phyloP scores from a whole-genome alignment of 345 rosid genomes.

The Ricinus communis region DNA sequence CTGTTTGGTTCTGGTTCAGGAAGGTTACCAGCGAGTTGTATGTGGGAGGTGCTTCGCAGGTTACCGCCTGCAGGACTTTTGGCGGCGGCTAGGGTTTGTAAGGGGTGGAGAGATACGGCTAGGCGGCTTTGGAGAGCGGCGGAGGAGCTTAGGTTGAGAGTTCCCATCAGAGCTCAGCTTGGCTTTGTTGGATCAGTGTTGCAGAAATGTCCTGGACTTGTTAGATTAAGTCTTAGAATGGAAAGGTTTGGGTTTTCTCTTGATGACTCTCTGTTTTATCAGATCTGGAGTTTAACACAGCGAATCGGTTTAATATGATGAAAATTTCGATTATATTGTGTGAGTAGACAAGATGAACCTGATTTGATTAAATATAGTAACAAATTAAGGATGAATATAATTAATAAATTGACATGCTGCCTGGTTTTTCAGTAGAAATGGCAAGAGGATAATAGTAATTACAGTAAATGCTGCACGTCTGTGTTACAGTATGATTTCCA shows the following conservation, averaged over 20 bases:
- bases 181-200: conserved; percentile 80
- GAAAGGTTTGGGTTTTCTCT: conserved; percentile 66
- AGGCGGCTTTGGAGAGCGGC: conserved; percentile 85
- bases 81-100: conserved; percentile 82
- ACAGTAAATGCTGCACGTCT: conserved; percentile 5
- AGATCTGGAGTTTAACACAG: conserved; percentile 42
- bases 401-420: background rate
- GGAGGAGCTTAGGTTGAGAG: conserved; percentile 75
- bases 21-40: conserved; percentile 47
- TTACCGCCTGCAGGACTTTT: conserved; percentile 68
- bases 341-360: background rate
- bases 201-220: conserved; percentile 75
- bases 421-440: conserved; percentile 2
- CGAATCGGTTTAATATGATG: conserved; percentile 14
- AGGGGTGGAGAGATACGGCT: conserved; percentile 80
- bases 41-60: conserved; percentile 86
- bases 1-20: conserved; percentile 40
- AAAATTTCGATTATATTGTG: background rate
- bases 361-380: background rate
- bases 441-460: background rate
- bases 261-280: conserved; percentile 9
- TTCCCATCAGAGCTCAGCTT: conserved; percentile 65
- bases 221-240: conserved; percentile 64
- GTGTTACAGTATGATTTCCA: conserved; percentile 15
- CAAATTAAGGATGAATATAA: background rate